phyloP scores from a whole-genome alignment of 306 rosid genomes.

The Prunus dulcis region DNA sequence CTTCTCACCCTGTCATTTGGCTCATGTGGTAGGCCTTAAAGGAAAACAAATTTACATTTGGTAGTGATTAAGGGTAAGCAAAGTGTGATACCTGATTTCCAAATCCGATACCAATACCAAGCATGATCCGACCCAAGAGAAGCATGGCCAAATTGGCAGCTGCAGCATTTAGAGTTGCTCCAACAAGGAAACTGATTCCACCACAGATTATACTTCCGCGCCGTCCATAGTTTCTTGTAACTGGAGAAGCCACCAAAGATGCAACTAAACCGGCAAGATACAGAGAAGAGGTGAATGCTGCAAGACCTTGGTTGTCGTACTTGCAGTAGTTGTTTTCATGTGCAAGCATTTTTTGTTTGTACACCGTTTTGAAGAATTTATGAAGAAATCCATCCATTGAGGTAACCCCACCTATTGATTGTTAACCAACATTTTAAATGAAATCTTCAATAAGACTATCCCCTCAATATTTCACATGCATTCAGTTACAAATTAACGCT shows the following conservation, averaged over 20 bases:
- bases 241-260: slow-evolving; percentile 68
- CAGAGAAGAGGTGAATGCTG: slow-evolving; percentile 87
- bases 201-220: slow-evolving; percentile 67
- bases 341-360: slow-evolving; percentile 52
- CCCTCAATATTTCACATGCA: neutral
- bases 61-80: neutral
- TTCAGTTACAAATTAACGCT: neutral
- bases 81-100: slow-evolving; percentile 70
- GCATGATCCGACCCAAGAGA: slow-evolving; percentile 80
- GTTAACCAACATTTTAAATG: neutral
- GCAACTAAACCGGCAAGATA: slow-evolving; percentile 88
- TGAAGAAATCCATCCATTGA: slow-evolving; percentile 83
- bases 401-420: slow-evolving; percentile 78
- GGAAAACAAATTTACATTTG: neutral
- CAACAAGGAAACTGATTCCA: slow-evolving; percentile 68
- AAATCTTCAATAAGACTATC: neutral
- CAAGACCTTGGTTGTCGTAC: slow-evolving; percentile 74
- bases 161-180: slow-evolving; percentile 64
- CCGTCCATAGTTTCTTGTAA: slow-evolving; percentile 73
- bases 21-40: neutral
- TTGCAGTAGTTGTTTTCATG: slow-evolving; percentile 92
- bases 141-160: slow-evolving; percentile 71
- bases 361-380: slow-evolving; percentile 67
- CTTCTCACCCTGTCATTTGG: no score
- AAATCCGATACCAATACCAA: slow-evolving; percentile 92